These are phyloP conservation scores for Lipomyces japonicus DNA, from an alignment of 805 yeast genomes.

Conservation along the genomic window DNA sequence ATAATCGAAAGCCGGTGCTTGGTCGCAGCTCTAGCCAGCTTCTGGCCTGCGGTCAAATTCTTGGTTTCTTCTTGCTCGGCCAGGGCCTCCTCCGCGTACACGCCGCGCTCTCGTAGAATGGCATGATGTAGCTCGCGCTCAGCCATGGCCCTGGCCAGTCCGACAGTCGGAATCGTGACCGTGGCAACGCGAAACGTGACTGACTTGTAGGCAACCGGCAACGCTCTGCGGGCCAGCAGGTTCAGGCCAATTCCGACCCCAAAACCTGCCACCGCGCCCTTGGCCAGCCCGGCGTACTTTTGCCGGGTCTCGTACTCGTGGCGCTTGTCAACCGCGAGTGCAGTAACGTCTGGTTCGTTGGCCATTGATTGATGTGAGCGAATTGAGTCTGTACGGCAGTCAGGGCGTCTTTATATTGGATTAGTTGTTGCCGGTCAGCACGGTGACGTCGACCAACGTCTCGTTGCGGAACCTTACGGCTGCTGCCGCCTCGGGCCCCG, in stretches of 20 bases:
- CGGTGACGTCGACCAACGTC: too few species aligned
- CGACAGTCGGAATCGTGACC: constrained; percentile 10
- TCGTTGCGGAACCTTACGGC: background rate
- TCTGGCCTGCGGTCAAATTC: background rate
- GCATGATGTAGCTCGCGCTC: constrained; percentile 16
- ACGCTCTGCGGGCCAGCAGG: background rate
- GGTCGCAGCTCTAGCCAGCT: background rate
- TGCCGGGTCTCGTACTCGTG: constrained; percentile 8
- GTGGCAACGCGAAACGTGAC: constrained; percentile 10
- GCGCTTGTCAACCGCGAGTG: constrained; percentile 7
- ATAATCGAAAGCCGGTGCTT: constrained; percentile 36
- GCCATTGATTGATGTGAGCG: constrained; percentile 3
- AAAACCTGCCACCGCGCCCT: constrained; percentile 8
- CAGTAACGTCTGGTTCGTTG: constrained; percentile 4
- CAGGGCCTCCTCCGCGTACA: constrained; percentile 5
- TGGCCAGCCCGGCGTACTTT: constrained; percentile 10
- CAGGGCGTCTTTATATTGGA: too few species aligned
- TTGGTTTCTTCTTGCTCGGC: constrained; percentile 1
- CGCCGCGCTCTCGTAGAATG: constrained; percentile 16
- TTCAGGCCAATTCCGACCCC: constrained; percentile 11
- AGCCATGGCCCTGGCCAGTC: constrained; percentile 7
- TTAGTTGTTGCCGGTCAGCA: too few species aligned
- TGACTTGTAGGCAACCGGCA: constrained; percentile 12
- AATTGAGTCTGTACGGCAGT: too few species aligned
- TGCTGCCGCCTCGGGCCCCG: background rate